Conservation (phyloP, 78 protist species). For the Creolimax fragrantissima region DNA sequence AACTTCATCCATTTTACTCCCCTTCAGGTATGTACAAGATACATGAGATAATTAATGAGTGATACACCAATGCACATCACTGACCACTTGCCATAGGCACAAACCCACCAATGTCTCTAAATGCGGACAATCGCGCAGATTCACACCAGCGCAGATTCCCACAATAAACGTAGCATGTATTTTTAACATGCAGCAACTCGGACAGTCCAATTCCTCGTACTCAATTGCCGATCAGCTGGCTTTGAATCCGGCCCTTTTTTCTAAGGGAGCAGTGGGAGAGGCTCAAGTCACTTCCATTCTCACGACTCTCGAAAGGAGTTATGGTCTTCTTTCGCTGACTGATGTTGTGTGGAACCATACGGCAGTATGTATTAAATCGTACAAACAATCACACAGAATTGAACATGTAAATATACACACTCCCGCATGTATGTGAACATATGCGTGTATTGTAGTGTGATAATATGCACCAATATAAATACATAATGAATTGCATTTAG, state of each 20-base stretch:
- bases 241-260: constrained; percentile 31
- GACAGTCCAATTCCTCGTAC: constrained; percentile 58
- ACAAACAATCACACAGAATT: too few species aligned
- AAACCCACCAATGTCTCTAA: too few species aligned
- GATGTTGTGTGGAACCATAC: constrained; percentile 87
- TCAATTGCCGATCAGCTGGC: constrained; percentile 63
- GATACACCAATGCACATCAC: neutral
- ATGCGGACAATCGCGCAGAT: too few species aligned
- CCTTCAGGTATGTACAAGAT: constrained; percentile 23
- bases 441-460: neutral
- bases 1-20: constrained; percentile 82
- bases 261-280: neutral
- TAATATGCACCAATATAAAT: neutral
- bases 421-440: neutral
- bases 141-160: too few species aligned
- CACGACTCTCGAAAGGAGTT: neutral
- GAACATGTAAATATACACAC: neutral
- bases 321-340: constrained; percentile 12
- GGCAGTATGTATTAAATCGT: constrained; percentile 17
- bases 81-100: too few species aligned
- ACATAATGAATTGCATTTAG: neutral
- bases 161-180: too few species aligned
- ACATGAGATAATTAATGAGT: neutral
- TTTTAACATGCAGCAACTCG: constrained; percentile 33
- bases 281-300: neutral